phyloP scores from a whole-genome alignment of 2,329 filamentous ascomycete genomes.

The Teratosphaeria epicoccoides region DNA sequence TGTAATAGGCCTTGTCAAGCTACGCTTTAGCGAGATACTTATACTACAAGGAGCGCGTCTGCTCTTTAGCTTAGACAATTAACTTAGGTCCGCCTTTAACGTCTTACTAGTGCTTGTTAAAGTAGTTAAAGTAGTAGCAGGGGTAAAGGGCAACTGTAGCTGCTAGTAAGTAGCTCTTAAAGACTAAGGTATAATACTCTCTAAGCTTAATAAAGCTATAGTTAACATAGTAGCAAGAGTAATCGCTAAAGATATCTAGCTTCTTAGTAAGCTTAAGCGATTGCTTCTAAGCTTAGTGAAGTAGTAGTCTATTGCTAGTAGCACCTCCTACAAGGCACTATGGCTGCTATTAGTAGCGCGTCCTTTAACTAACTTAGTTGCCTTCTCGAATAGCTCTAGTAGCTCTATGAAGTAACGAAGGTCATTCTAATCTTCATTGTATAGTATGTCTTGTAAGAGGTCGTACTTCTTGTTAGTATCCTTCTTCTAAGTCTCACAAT shows the following conservation, averaged over 20 bases:
- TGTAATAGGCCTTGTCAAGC: not conserved
- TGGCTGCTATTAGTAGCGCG: not conserved
- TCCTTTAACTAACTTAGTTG: constrained; percentile 4
- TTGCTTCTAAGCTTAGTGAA: not conserved
- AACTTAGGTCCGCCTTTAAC: not conserved
- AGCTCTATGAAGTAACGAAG: constrained; percentile 2
- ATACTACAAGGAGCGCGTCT: not conserved
- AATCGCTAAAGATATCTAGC: not conserved
- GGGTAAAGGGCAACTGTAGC: not conserved
- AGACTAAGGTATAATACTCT: constrained; percentile 1
- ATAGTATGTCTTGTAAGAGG: constrained; percentile 1
- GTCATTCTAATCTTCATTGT: constrained; percentile 1
- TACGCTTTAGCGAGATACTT: not conserved
- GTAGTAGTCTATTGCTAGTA: constrained; percentile 3
- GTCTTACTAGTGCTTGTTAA: not conserved
- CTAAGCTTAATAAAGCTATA: constrained; percentile 2
- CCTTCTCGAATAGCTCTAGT: constrained; percentile 2
- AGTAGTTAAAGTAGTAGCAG: not conserved
- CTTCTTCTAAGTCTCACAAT: constrained; percentile 1
- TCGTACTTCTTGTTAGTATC: constrained; percentile 1
- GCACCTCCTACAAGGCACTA: constrained; percentile 2
- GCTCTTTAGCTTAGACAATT: not conserved
- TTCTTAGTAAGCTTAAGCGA: not conserved
- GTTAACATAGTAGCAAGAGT: not conserved
- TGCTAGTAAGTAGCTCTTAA: not conserved